These are phyloP conservation scores for Daldinia concentrica DNA, from an alignment of 495 filamentous ascomycete species.

Conservation along the genomic window DNA sequence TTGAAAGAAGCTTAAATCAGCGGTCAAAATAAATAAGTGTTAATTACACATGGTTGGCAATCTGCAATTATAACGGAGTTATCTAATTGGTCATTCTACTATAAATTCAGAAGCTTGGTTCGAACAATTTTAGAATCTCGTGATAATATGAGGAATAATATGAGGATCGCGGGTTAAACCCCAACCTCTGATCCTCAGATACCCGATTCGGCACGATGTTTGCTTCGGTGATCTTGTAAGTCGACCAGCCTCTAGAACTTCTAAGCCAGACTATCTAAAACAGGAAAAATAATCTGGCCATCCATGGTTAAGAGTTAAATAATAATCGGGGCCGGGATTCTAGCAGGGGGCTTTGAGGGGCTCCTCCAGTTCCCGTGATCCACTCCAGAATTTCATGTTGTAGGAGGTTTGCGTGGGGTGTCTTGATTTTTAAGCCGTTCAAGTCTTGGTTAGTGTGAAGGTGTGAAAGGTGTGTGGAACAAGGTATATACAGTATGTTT, in stretches of 20 bases:
- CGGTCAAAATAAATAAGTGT: neutral
- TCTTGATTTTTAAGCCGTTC: too few relatives aligned
- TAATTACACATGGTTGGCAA: neutral
- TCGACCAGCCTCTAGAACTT: neutral
- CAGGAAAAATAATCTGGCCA: neutral
- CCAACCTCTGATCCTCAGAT: conserved; percentile 1
- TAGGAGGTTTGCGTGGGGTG: neutral
- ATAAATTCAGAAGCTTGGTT: neutral
- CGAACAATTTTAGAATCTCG: neutral
- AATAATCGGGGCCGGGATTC: conserved; percentile 26
- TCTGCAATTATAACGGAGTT: neutral
- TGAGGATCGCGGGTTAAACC: neutral
- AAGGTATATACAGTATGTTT: neutral
- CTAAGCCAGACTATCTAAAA: neutral
- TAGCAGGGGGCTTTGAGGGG: conserved; percentile 4
- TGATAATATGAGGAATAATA: neutral
- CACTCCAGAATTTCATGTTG: conserved; percentile 7
- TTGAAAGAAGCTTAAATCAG: neutral
- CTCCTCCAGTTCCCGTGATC: conserved; percentile 5
- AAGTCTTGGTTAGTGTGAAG: too few relatives aligned
- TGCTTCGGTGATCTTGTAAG: neutral
- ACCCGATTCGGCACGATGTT: neutral
- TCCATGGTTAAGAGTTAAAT: conserved; percentile 30
- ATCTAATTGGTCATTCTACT: neutral
- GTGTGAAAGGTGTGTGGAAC: neutral